phyloP scores from a whole-genome alignment of 495 filamentous ascomycete genomes.

The Aspergillus affinis region DNA sequence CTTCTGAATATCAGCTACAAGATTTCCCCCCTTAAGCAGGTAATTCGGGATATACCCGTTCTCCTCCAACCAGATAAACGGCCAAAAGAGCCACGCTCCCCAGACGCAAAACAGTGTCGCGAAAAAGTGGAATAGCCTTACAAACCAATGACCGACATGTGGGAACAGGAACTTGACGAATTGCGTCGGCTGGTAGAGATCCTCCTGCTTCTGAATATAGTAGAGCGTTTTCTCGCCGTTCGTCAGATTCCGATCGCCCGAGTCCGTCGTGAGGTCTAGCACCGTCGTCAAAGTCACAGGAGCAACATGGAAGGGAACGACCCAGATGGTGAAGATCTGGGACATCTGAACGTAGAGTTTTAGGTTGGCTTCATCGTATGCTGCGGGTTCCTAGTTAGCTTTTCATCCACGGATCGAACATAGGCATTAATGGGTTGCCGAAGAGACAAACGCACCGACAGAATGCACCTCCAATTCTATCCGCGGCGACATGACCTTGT shows the following conservation, averaged over 20 bases:
- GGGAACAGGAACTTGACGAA: conserved; percentile 66
- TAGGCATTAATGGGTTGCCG: background rate
- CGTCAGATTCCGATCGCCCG: conserved; percentile 1
- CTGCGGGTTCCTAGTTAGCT: conserved; percentile 31
- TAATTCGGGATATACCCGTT: conserved; percentile 2
- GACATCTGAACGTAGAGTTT: conserved; percentile 67
- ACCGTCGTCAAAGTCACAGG: conserved; percentile 71
- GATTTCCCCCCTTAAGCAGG: conserved; percentile 28
- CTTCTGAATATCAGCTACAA: background rate
- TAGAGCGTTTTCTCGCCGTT: conserved; percentile 45
- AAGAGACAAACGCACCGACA: conserved; percentile 49
- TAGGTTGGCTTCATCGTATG: conserved; percentile 63
- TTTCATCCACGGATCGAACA: background rate
- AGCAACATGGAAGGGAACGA: conserved; percentile 70
- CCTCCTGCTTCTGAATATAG: conserved; percentile 73
- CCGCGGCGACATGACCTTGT: conserved; percentile 77
- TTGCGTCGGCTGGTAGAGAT: conserved; percentile 79
- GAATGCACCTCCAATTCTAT: conserved; percentile 70
- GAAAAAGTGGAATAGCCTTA: conserved; percentile 59
- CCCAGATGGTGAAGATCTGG: conserved; percentile 75
- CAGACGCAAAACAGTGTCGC: conserved; percentile 62
- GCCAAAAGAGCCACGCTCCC: conserved; percentile 52
- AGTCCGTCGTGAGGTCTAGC: conserved; percentile 52
- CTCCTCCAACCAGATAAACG: conserved; percentile 45
- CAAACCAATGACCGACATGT: conserved; percentile 38